A percentile compares a stretch with the other conserved stretches of the same genome.
phyloP scores from a whole-genome alignment of 1,284 basidiomycete species.

The Cutaneotrichosporon mucoides region DNA sequence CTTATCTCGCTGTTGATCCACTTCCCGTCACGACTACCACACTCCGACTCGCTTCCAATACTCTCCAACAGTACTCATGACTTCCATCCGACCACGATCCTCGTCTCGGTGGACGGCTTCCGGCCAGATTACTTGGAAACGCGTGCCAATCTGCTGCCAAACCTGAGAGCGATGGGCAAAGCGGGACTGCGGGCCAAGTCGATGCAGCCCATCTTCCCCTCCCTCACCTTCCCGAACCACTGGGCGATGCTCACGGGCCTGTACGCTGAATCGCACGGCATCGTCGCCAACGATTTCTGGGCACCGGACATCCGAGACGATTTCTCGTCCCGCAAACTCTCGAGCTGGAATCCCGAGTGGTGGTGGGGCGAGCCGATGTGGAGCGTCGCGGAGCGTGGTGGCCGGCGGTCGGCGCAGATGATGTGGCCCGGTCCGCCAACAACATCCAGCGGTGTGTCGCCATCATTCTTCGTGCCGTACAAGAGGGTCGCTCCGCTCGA shows the following conservation, averaged over 20 bases:
- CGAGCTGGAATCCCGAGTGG: constrained; percentile 65
- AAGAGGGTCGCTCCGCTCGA: constrained; percentile 54
- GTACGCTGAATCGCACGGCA: constrained; percentile 81
- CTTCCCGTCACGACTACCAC: neutral
- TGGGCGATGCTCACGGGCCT: constrained; percentile 84
- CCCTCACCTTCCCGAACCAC: constrained; percentile 88
- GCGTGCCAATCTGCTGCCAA: constrained; percentile 12
- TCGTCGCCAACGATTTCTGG: constrained; percentile 88
- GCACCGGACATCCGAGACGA: constrained; percentile 58
- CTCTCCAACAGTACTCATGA: constrained; percentile 22
- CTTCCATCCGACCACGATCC: constrained; percentile 29
- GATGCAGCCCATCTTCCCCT: constrained; percentile 81
- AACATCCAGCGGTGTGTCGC: constrained; percentile 60
- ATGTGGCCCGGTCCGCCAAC: constrained; percentile 88
- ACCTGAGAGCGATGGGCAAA: constrained; percentile 21
- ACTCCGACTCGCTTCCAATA: neutral
- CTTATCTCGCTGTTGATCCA: constrained; percentile 2
- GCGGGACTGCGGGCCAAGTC: constrained; percentile 70
- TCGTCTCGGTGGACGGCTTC: constrained; percentile 37
- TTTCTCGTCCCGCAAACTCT: constrained; percentile 53
- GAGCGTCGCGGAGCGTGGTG: constrained; percentile 73
- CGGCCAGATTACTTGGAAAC: constrained; percentile 25
- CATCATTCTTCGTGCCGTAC: constrained; percentile 74
- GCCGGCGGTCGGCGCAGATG: constrained; percentile 72
- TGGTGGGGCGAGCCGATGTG: constrained; percentile 89